Evolutionary conservation across 768 basidiomycete genomes (phyloP), one percentile per base, ranked within the genome.

Genomic region (Amyloporia xantha): DNA sequence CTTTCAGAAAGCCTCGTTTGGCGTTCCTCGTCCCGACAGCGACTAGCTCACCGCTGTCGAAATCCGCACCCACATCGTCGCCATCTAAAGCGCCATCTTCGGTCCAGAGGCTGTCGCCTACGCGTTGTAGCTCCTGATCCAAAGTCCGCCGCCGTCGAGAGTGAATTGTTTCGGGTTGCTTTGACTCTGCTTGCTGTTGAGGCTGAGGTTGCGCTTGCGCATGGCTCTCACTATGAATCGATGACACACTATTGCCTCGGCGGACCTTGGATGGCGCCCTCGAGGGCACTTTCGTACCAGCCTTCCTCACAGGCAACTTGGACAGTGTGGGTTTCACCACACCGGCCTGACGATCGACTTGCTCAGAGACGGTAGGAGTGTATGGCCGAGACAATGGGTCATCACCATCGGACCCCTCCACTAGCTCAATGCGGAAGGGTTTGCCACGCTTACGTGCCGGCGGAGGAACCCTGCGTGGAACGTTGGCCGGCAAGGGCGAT

Each of bases 61-160:
- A 26, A 5, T 62, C 63, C 10, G 68, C 49, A n/a, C 70, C 74
- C n/a, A 61, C 62, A 6, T 69, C 71, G 33, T 62, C 50, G 27
- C 44, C 49, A 24, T 38, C 10, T 23, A 17, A 28, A 39, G 15
- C 23, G 25, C 42, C 30, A 1, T 38, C 35, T 1, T 63, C 68
- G 21, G 68, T 61, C 54, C 62, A 54, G 52, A 62, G 53, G 25
- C 50, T 56, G 30, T 66, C 62, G 5, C 59, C 52, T 2, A 78
- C 81, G 47, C 62, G 64, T 12, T 73, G 74, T 13, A 89, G 52
- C 61, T 90, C 87, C 54, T 86, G 76, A 42, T 87, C 82, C 3
- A 89, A 69, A 3, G 84, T 87, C 51, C 71, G 68, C 35, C 77
- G 72, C n/a, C 68, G 65, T 51, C 52, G 66, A 23, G 38, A 50